Evolutionary conservation across 305 asterid species (phyloP).

Genomic region (Fraxinus baroniana): DNA sequence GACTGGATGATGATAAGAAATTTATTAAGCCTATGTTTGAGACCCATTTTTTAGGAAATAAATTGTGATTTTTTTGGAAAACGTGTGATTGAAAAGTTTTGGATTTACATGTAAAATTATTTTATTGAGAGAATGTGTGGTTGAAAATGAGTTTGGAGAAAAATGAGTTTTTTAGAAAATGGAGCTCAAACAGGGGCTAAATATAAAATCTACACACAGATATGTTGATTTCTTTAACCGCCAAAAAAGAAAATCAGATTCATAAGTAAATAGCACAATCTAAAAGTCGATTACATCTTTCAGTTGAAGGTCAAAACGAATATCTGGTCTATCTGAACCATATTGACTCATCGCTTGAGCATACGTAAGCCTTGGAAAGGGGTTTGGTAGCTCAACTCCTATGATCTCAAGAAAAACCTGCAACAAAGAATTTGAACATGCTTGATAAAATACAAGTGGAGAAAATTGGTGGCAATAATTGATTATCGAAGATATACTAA

Average conservation of each 20-base stretch:
- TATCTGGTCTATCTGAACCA: conserved; percentile 94
- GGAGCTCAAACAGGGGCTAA: background rate
- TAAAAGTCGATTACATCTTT: conserved; percentile 53
- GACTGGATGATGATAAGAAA: background rate
- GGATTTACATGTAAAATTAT: no score
- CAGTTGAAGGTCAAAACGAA: conserved; percentile 77
- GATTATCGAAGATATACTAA: background rate
- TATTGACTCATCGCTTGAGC: conserved; percentile 82
- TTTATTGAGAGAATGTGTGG: no score
- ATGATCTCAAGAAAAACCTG: conserved; percentile 85
- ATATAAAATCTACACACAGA: background rate
- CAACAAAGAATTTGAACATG: conserved; percentile 26
- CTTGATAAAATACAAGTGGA: conserved; percentile 8
- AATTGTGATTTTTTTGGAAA: no score
- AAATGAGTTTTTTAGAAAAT: background rate
- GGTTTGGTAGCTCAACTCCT: conserved; percentile 81
- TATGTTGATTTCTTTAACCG: background rate
- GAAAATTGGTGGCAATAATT: background rate
- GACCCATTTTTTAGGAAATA: background rate
- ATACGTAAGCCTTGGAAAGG: conserved; percentile 91
- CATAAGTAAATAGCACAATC: conserved; percentile 1
- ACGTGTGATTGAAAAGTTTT: no score
- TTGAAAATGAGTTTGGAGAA: background rate
- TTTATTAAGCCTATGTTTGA: background rate
- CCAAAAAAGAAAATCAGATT: conserved; percentile 18